Percentiles rank a stretch among this genome's conserved stretches.
phyloP scores from a whole-genome alignment of 192 early-diverging fungal species.

The Coemansia sp. region DNA sequence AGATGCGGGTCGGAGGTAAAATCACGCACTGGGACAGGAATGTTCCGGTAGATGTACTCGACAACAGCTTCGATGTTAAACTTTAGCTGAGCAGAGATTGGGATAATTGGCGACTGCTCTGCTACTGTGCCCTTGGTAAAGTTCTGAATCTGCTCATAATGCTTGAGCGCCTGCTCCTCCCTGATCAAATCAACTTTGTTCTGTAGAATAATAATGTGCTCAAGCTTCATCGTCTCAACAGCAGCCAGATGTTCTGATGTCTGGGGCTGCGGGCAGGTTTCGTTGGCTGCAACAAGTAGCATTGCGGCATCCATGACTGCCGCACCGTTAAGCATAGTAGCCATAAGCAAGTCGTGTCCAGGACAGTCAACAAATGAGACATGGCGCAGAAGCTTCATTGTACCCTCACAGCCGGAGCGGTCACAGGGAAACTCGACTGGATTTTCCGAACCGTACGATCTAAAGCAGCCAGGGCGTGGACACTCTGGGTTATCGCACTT shows the following conservation, averaged over 20 bases:
- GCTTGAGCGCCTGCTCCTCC: constrained; percentile 84
- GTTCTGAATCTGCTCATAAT: constrained; percentile 85
- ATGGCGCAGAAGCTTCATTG: constrained; percentile 84
- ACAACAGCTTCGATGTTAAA: constrained; percentile 98
- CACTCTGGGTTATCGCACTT: constrained; percentile 93
- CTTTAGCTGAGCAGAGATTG: constrained; percentile 97
- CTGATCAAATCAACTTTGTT: constrained; percentile 99
- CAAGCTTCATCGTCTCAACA: constrained; percentile 97
- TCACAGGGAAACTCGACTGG: constrained; percentile 88
- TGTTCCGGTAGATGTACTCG: constrained; percentile 95
- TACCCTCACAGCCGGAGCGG: constrained; percentile 79
- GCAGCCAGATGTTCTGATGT: constrained; percentile 98
- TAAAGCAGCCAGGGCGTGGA: constrained; percentile 94
- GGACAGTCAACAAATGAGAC: constrained; percentile 99
- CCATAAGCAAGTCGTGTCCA: constrained; percentile 99
- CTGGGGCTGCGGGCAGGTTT: constrained; percentile 98
- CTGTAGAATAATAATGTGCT: constrained; percentile 96
- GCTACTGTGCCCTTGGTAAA: constrained; percentile 96
- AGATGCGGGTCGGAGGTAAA: constrained; percentile 87
- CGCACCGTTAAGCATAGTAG: constrained; percentile 98
- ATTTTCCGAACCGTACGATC: constrained; percentile 78
- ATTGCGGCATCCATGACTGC: constrained; percentile 99
- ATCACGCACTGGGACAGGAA: constrained; percentile 92
- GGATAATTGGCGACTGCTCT: constrained; percentile 92
- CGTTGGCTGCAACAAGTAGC: constrained; percentile 96